Evolutionary conservation across 768 basidiomycete species (phyloP).

Genomic region (Phylloporus arenicola): DNA sequence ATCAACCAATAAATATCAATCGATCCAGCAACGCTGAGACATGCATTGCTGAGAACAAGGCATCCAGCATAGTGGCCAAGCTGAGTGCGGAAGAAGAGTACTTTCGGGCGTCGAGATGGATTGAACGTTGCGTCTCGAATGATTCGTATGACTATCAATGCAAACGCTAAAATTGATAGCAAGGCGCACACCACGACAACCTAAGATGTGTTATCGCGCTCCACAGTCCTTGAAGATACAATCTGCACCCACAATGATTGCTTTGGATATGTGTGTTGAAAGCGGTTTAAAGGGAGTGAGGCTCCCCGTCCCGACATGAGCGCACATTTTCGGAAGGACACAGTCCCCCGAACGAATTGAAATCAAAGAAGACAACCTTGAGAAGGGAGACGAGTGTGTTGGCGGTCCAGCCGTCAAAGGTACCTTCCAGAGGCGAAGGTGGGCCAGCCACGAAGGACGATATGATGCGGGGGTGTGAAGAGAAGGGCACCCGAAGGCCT

Average conservation of each 20-base stretch:
- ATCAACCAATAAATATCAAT: slow-evolving; percentile 49
- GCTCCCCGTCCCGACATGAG: slow-evolving; percentile 1
- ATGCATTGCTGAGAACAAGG: slow-evolving; percentile 53
- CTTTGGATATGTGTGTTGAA: slow-evolving; percentile 11
- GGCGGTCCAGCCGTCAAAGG: slow-evolving; percentile 23
- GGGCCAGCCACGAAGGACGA: slow-evolving; percentile 33
- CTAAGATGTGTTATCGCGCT: slow-evolving; percentile 14
- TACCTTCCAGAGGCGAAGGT: slow-evolving; percentile 29
- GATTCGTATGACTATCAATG: slow-evolving; percentile 45
- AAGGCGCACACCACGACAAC: slow-evolving; percentile 49
- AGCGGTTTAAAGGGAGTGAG: slow-evolving; percentile 6
- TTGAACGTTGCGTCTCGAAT: slow-evolving; percentile 40
- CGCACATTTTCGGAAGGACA: background rate
- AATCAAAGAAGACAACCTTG: background rate
- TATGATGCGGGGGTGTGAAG: slow-evolving; percentile 18
- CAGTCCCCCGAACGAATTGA: background rate
- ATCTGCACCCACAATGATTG: slow-evolving; percentile 18
- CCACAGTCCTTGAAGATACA: background rate
- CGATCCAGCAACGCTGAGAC: slow-evolving; percentile 48
- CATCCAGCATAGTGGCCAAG: slow-evolving; percentile 65
- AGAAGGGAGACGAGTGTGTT: background rate
- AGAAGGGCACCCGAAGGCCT: slow-evolving; percentile 1
- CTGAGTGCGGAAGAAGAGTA: slow-evolving; percentile 65
- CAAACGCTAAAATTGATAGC: slow-evolving; percentile 48
- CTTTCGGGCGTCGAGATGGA: slow-evolving; percentile 36